A percentile compares a stretch with the other conserved stretches of the same genome.
Conservation (phyloP, 805 yeast genomes). For the Candida maesae region DNA sequence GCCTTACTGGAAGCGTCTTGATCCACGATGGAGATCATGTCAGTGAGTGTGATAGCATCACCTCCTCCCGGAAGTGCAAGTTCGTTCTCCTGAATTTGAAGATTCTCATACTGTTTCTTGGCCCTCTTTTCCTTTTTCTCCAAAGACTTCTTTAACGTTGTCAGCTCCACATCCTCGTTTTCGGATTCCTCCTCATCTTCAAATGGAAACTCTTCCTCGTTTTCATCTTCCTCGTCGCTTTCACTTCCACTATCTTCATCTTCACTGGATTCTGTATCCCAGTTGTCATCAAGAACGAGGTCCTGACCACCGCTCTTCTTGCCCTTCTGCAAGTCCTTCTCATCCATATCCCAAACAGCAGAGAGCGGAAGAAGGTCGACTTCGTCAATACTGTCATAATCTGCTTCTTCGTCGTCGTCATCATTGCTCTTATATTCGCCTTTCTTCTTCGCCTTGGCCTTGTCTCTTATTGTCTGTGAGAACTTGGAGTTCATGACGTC, state of each 20-base stretch:
- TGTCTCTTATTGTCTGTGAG: slow-evolving; percentile 66
- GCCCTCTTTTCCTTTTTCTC: slow-evolving; percentile 35
- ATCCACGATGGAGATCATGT: slow-evolving; percentile 69
- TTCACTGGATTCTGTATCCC: slow-evolving; percentile 23
- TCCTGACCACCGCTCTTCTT: slow-evolving; percentile 22
- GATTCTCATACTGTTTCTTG: slow-evolving; percentile 48
- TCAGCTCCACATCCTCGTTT: slow-evolving; percentile 51
- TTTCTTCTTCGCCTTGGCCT: slow-evolving; percentile 34
- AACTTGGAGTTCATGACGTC: slow-evolving; percentile 62
- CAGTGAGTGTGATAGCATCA: slow-evolving; percentile 57
- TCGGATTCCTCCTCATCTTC: slow-evolving; percentile 35
- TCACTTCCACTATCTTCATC: slow-evolving; percentile 25
- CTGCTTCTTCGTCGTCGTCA: slow-evolving; percentile 45
- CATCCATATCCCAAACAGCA: slow-evolving; percentile 88
- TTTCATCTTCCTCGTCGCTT: slow-evolving; percentile 26
- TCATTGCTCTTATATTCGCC: slow-evolving; percentile 6
- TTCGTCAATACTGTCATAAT: slow-evolving; percentile 74
- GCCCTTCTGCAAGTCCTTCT: slow-evolving; percentile 37
- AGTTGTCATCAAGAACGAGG: slow-evolving; percentile 16
- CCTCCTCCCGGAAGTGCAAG: slow-evolving; percentile 61
- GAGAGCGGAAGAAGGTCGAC: slow-evolving; percentile 69
- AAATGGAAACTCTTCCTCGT: slow-evolving; percentile 37
- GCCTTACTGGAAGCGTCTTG: slow-evolving; percentile 47
- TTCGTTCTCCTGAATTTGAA: slow-evolving; percentile 63
- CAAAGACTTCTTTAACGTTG: slow-evolving; percentile 41